Conservation (phyloP, 1,284 basidiomycete genomes). For the Irpex rosettiformis region DNA sequence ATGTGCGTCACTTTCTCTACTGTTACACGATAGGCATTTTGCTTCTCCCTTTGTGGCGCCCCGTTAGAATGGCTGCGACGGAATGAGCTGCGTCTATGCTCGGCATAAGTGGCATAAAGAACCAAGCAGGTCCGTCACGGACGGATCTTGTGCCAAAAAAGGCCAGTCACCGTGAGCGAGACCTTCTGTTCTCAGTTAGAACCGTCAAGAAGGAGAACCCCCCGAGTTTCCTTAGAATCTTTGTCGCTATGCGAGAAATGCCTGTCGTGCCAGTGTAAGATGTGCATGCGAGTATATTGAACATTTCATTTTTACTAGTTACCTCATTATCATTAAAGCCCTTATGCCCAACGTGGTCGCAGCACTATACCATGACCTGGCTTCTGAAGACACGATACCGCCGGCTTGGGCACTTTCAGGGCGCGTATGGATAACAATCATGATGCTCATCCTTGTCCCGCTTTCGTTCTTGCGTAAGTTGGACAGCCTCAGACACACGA, state of each 20-base stretch:
- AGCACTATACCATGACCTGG: slow-evolving; percentile 78
- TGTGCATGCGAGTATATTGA: neutral
- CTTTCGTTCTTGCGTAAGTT: slow-evolving; percentile 85
- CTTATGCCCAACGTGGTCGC: slow-evolving; percentile 93
- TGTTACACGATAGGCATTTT: neutral
- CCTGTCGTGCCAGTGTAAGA: neutral
- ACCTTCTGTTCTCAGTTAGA: no score
- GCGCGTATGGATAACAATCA: slow-evolving; percentile 78
- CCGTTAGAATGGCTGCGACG: no score
- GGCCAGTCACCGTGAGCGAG: no score
- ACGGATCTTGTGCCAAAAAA: neutral
- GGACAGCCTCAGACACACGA: slow-evolving; percentile 80
- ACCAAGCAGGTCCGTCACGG: neutral
- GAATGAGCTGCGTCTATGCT: no score
- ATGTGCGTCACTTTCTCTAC: slow-evolving; percentile 18
- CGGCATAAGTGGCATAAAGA: neutral
- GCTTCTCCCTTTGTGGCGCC: neutral
- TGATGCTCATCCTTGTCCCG: slow-evolving; percentile 84
- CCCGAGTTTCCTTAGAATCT: no score
- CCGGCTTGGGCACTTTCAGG: slow-evolving; percentile 77
- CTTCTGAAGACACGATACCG: slow-evolving; percentile 58
- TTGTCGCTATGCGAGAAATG: neutral
- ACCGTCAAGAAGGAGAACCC: no score
- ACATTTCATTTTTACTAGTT: slow-evolving; percentile 42
- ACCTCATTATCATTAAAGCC: slow-evolving; percentile 92